phyloP scores from a whole-genome alignment of 768 basidiomycete genomes.

The Mycena polygramma region DNA sequence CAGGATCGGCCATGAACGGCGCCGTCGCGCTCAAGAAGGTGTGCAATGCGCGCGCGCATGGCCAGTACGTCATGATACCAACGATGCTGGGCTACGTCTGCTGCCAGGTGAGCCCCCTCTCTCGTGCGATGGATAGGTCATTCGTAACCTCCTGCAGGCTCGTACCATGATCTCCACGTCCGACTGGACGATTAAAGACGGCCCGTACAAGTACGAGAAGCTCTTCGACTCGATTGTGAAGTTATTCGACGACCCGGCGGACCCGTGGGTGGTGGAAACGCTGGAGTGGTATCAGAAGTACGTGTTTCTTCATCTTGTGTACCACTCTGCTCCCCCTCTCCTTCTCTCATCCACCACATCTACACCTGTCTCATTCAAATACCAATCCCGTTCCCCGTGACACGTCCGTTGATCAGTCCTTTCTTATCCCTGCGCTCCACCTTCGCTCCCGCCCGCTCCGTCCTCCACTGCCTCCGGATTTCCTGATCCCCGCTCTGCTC shows the following conservation, averaged over 20 bases:
- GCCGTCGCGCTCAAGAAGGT: neutral
- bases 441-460: too few species aligned
- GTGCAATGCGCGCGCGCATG: slow-evolving; percentile 1
- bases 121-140: neutral
- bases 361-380: too few species aligned
- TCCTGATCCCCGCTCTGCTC: too few species aligned
- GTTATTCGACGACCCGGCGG: neutral
- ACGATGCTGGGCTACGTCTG: neutral
- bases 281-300: too few species aligned
- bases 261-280: too few species aligned
- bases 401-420: too few species aligned
- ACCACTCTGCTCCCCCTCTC: too few species aligned
- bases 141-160: neutral
- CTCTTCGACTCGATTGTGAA: neutral
- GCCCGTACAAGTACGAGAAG: neutral
- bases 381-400: too few species aligned
- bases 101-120: neutral
- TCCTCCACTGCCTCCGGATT: too few species aligned
- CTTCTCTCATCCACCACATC: too few species aligned
- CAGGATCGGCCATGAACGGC: slow-evolving; percentile 2
- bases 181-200: neutral
- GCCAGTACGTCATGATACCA: neutral
- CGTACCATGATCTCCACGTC: neutral
- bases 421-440: too few species aligned
- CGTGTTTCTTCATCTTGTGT: too few species aligned